Evolutionary conservation across 768 basidiomycete genomes (phyloP), one percentile per base, ranked within the genome.

Genomic region (Kwoniella bestiolae): DNA sequence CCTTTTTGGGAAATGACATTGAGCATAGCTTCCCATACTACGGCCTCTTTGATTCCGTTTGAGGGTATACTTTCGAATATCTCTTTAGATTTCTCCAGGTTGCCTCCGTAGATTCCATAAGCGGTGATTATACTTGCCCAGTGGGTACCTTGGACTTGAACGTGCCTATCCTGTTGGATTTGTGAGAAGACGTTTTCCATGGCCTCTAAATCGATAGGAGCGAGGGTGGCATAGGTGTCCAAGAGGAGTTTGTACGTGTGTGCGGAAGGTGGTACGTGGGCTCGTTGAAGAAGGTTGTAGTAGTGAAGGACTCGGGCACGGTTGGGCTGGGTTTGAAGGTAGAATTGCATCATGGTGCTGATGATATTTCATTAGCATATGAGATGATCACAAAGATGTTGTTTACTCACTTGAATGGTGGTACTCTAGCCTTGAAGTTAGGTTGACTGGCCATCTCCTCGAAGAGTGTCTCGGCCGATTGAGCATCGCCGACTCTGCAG

Each of bases 191-290:
- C 85, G 9, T 83, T 74, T 70, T 92, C 87, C 88, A 95, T 90
- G 0, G 86, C 83, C 6, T 75, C 75, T 28, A 90, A 82, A 71
- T 95, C 89, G 23, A 93, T 83, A 0, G 94, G 94, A 69, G 92
- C 90, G 46, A 95, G 87, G 1, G 87, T 83, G 12, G 93, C 93
- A 79, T 94, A 92, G 0, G 89, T 87, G 72, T 98, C 95, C 51
- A 98, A 84, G 50, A 98, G 86, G 38, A 97, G 85, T 90, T 97
- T 98, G 85, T 95, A 99, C 9, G 95, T 97, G 80, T 98, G 91
- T 5, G 89, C 87, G 2, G 92, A 90, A 16, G 94, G 93, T 3
- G 82, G 73, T 26, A 98, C 87, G 0, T 84, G 81, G 3, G 85
- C 88, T 29, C 80, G 77, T 35, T 83, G 79, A 80, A 99, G 84